Evolutionary conservation across 1,284 basidiomycete genomes (phyloP).

Genomic region (Flammula alnicola): DNA sequence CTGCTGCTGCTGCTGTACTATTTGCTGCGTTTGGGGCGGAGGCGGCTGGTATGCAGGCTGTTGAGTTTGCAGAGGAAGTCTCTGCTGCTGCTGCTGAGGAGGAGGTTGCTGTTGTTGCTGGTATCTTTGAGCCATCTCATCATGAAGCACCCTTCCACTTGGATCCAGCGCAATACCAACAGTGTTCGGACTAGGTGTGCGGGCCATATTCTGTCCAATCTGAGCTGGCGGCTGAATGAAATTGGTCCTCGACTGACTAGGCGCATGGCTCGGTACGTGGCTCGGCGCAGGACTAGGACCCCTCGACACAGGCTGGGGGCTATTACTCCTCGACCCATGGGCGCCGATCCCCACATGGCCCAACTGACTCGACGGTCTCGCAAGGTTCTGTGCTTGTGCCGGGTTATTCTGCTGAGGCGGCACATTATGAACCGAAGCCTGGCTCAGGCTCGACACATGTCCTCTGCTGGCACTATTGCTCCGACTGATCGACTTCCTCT

Average conservation of each 20-base stretch:
- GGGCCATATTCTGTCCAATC: constrained; percentile 28
- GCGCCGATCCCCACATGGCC: constrained; percentile 84
- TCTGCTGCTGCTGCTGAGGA: constrained; percentile 23
- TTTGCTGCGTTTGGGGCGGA: constrained; percentile 27
- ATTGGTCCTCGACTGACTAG: constrained; percentile 29
- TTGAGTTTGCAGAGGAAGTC: constrained; percentile 29
- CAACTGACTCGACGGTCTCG: constrained; percentile 57
- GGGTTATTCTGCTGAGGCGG: no score
- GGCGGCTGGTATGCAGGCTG: constrained; percentile 29
- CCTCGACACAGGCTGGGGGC: constrained; percentile 63
- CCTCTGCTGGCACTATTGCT: constrained; percentile 47
- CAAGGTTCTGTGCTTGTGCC: constrained; percentile 42
- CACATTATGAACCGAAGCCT: constrained; percentile 19
- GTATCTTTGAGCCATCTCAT: constrained; percentile 76
- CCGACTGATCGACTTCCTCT: constrained; percentile 58
- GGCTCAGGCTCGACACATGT: constrained; percentile 29
- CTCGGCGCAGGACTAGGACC: constrained; percentile 51
- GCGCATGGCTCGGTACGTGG: constrained; percentile 12
- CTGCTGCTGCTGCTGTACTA: constrained; percentile 23
- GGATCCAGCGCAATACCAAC: constrained; percentile 83
- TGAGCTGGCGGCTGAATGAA: constrained; percentile 39
- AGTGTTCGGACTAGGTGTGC: constrained; percentile 46
- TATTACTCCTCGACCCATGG: constrained; percentile 57
- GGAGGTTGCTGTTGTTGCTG: constrained; percentile 44
- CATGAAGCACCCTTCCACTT: constrained; percentile 77